Evolutionary conservation across 768 basidiomycete species (phyloP).

Genomic region (Tephrocybe sp.): DNA sequence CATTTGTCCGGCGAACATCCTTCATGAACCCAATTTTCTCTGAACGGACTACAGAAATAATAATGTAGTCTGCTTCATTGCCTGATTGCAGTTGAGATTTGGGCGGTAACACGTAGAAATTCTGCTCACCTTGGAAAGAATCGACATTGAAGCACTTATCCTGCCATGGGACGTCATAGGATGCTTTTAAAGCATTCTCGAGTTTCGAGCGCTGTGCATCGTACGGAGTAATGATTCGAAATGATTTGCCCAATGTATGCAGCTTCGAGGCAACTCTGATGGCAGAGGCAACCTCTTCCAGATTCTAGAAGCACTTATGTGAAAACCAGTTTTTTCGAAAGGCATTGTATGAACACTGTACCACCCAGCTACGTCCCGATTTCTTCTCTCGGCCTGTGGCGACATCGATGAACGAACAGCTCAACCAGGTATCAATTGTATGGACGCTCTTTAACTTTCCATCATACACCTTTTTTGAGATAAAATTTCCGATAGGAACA

Average conservation of each 20-base stretch:
- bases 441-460: conserved; percentile 48
- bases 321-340: background rate
- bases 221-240: conserved; percentile 71
- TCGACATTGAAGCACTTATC: conserved; percentile 76
- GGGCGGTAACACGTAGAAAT: conserved; percentile 1
- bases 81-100: conserved; percentile 34
- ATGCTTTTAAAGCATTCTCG: conserved; percentile 45
- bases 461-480: conserved; percentile 57
- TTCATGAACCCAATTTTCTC: conserved; percentile 59
- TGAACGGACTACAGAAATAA: conserved; percentile 70
- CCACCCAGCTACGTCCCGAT: conserved; percentile 34
- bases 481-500: conserved; percentile 55
- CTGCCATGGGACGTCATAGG: conserved; percentile 46
- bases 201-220: conserved; percentile 60
- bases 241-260: conserved; percentile 35
- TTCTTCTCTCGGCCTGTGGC: conserved; percentile 26
- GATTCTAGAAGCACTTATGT: conserved; percentile 40
- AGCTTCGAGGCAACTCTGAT: conserved; percentile 44
- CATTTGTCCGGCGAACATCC: conserved; percentile 62
- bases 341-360: conserved; percentile 18
- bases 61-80: conserved; percentile 71
- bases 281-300: conserved; percentile 43
- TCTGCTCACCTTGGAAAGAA: conserved; percentile 65
- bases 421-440: conserved; percentile 24
- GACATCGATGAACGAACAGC: conserved; percentile 61